Conservation (phyloP, 2,329 filamentous ascomycete species). For the Trichoderma sp. region DNA sequence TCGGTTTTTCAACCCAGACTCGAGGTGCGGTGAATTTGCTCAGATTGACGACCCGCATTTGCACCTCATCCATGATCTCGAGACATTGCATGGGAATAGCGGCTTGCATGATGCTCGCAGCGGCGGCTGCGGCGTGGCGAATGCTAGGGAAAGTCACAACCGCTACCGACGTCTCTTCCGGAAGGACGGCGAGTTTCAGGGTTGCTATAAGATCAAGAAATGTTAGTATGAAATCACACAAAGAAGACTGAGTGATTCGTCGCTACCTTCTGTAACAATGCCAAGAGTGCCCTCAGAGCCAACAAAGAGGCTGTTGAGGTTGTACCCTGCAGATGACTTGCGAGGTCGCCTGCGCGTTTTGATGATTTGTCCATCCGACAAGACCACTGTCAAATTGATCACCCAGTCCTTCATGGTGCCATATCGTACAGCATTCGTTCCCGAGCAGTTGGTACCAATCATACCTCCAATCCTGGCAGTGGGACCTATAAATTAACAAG, state of each 20-base stretch:
- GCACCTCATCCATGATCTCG: constrained; percentile 88
- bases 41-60: constrained; percentile 82
- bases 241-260: not conserved
- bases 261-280: constrained; percentile 70
- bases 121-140: constrained; percentile 73
- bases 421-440: constrained; percentile 79
- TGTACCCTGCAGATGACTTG: constrained; percentile 83
- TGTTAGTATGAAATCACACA: not conserved
- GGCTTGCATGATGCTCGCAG: constrained; percentile 74
- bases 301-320: constrained; percentile 78
- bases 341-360: constrained; percentile 78
- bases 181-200: constrained; percentile 76
- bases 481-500: constrained; percentile 46
- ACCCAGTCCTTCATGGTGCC: constrained; percentile 91
- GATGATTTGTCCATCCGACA: constrained; percentile 77
- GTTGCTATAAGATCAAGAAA: constrained; percentile 55
- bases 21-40: constrained; percentile 69
- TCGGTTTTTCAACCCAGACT: constrained; percentile 75
- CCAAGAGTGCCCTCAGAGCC: constrained; percentile 82
- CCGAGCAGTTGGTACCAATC: constrained; percentile 78
- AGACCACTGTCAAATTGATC: constrained; percentile 78
- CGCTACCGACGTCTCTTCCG: constrained; percentile 75
- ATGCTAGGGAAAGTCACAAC: constrained; percentile 80
- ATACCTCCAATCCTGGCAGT: constrained; percentile 80
- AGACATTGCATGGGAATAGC: constrained; percentile 75